Base-by-base conservation (phyloP, 1,284 basidiomycete species). In the Ustilago loliicola region DNA sequence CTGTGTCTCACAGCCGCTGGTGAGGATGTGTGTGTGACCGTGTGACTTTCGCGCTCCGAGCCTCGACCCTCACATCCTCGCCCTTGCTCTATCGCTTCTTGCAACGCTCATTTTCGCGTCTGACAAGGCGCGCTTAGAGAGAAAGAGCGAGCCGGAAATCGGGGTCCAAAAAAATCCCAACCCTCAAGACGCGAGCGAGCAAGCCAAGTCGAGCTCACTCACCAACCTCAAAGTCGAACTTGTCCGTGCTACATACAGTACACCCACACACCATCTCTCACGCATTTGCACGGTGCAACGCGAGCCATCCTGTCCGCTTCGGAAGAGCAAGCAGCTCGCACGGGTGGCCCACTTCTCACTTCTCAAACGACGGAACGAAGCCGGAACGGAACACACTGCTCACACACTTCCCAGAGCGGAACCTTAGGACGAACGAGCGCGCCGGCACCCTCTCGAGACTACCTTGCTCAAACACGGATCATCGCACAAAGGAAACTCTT, bases 131-230 rank as follows among this genome's bases (percentile, higher is more conserved):
- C 56, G 57, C 55, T 57, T 40, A 50, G 48, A 50, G 25, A 27
- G 36, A 23, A 40, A 38, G 52, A 52, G 38, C 36, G 25, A 51
- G 53, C 47, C 61, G 61, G 53, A 56, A 63, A 56, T 63, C 61
- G 61, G 61, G 52, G 45, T 56, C 32, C 53, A 34, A 50, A 63
- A 61, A 63, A 63, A 21, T 51, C n/a, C 50, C 36, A 13, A 40
- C n/a, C 30, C 19, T 6, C 42, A 27, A 55, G 40, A 56, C 61
- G 61, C 53, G 53, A 55, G 52, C 29, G 51, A 54, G 45, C 45
- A 21, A 42, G n/a, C 21, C 8, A 21, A 27, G 34, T 15, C 11
- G 40, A 30, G 15, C n/a, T 54, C 36, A 45, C 17, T 32, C 36
- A 36, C 32, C 36, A 38, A 40, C 17, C 13, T 23, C 10, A 15